Conservation (phyloP, 2,329 filamentous ascomycete genomes). For the Colletotrichum cuscutae region DNA sequence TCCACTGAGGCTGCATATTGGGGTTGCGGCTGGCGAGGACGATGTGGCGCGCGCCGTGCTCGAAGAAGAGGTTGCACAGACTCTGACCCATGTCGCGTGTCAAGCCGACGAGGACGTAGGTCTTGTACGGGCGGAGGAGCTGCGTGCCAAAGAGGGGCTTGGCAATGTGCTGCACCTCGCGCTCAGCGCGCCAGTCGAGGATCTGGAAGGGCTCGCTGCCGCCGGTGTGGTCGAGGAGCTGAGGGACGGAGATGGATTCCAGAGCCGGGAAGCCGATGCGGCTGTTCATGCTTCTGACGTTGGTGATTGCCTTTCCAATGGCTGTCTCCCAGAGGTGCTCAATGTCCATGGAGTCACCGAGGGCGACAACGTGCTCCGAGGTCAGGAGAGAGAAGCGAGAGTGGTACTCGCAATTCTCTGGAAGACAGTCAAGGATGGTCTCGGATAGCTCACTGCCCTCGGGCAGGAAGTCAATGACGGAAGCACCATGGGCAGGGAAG, state of each 20-base stretch:
- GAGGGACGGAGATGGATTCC: slow-evolving; percentile 38
- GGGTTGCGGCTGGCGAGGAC: slow-evolving; percentile 50
- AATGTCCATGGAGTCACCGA: slow-evolving; percentile 20
- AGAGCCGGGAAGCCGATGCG: slow-evolving; percentile 8
- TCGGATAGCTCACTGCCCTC: slow-evolving; percentile 40
- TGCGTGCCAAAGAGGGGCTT: slow-evolving; percentile 38
- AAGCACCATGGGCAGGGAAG: slow-evolving; percentile 37
- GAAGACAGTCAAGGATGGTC: slow-evolving; percentile 39
- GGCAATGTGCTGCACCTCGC: slow-evolving; percentile 39
- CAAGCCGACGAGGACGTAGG: slow-evolving; percentile 46
- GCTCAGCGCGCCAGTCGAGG: slow-evolving; percentile 52
- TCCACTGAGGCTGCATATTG: slow-evolving; percentile 38
- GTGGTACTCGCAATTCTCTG: slow-evolving; percentile 42
- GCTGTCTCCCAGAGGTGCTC: slow-evolving; percentile 38
- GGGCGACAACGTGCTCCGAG: slow-evolving; percentile 6
- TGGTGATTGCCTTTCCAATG: slow-evolving; percentile 35
- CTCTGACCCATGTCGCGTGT: slow-evolving; percentile 47
- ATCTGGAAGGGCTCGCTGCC: slow-evolving; percentile 42
- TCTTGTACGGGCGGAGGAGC: slow-evolving; percentile 44
- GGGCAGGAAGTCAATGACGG: slow-evolving; percentile 47
- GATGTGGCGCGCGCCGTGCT: slow-evolving; percentile 46
- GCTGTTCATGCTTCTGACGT: slow-evolving; percentile 2
- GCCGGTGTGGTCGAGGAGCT: slow-evolving; percentile 38
- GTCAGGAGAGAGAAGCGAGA: slow-evolving; percentile 35
- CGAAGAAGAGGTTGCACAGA: slow-evolving; percentile 48